Conservation (phyloP, 805 yeast genomes). For the Lipomyces mesembrius region DNA sequence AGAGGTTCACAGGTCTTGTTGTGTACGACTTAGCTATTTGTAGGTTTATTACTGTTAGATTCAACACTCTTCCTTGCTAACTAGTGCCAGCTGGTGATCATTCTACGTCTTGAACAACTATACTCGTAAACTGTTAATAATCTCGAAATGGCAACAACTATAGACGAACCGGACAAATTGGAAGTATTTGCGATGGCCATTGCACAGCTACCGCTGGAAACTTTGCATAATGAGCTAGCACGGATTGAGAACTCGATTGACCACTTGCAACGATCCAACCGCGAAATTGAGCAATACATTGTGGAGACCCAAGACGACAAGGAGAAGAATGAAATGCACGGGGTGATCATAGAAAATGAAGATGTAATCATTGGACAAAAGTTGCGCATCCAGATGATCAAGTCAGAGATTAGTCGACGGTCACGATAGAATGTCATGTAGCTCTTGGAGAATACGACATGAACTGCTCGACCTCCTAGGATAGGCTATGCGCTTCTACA, state of each 20-base stretch:
- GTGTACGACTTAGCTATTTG: neutral
- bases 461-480: neutral
- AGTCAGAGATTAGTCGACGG: constrained; percentile 14
- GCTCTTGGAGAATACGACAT: neutral
- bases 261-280: constrained; percentile 43
- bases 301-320: constrained; percentile 33
- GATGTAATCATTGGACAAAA: constrained; percentile 26
- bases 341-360: constrained; percentile 32
- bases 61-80: neutral
- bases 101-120: neutral
- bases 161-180: constrained; percentile 5
- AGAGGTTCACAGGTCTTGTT: neutral
- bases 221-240: constrained; percentile 36
- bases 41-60: neutral
- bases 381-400: constrained; percentile 16
- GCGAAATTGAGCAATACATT: constrained; percentile 37
- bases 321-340: constrained; percentile 27
- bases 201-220: constrained; percentile 28
- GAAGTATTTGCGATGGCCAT: constrained; percentile 27
- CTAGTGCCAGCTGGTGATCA: neutral
- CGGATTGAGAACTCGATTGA: constrained; percentile 42
- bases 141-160: neutral
- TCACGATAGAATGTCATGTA: neutral
- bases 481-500: neutral
- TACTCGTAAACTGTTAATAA: neutral